Evolutionary conservation across 495 filamentous ascomycete species (phyloP).

Genomic region (Neurospora cerealis): DNA sequence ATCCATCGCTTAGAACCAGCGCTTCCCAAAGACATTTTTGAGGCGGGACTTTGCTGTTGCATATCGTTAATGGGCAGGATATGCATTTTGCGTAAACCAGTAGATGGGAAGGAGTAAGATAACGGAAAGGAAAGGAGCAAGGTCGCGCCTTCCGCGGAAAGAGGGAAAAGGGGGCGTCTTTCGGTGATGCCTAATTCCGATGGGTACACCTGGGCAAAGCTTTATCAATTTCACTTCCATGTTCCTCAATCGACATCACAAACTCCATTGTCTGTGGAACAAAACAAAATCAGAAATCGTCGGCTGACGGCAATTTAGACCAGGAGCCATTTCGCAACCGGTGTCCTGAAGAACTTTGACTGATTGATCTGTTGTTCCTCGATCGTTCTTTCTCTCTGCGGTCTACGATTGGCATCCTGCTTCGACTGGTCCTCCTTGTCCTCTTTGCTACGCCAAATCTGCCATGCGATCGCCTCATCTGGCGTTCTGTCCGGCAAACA

Average conservation of each 20-base stretch:
- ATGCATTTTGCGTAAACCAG: neutral
- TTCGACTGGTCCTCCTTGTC: neutral
- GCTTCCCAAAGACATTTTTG: neutral
- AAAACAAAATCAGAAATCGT: neutral
- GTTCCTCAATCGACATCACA: neutral
- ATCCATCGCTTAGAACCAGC: neutral
- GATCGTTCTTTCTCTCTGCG: neutral
- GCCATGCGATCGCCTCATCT: neutral
- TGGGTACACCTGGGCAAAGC: neutral
- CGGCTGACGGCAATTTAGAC: neutral
- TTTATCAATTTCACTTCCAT: neutral
- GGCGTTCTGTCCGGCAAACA: neutral
- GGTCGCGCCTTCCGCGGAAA: neutral
- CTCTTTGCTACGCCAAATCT: neutral
- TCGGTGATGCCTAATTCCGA: neutral
- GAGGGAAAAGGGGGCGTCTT: neutral
- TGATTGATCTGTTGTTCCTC: neutral
- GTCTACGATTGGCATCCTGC: neutral
- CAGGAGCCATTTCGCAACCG: neutral
- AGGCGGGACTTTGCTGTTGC: neutral
- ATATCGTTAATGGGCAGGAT: neutral
- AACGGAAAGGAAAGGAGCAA: neutral
- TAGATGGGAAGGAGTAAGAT: neutral
- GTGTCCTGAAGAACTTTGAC: neutral
- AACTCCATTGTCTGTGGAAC: neutral